Evolutionary conservation across 1,284 basidiomycete species (phyloP), one percentile per base, ranked within the genome.

Genomic region (Volvariella surrecta): DNA sequence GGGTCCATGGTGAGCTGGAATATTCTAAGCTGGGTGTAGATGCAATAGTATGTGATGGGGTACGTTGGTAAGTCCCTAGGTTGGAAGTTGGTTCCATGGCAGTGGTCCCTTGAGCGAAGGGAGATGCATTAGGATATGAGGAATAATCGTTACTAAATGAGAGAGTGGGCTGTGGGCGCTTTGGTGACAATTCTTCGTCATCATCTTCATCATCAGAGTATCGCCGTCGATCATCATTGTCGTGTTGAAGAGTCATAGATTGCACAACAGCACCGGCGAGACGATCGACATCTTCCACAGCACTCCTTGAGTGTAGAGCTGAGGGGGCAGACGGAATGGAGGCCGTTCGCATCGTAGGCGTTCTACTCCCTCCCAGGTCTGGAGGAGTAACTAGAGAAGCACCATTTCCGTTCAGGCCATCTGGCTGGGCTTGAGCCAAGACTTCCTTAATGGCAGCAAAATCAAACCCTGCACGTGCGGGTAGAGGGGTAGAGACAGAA

Each of bases 401-500:
- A 6, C 24, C 24, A 28, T 11, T 28, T 11, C 24, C 24, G 11
- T 11, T 28, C 6, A 28, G 24, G 6, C 11, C 32, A 2, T 34
- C 39, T 13, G 45, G 46, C 31, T 58, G 54, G 38, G 62, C 57
- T 20, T 67, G 53, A 15, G 60, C 62, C 40, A 79, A 55, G 17
- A 70, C 61, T 43, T 71, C 62, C 52, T 71, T 72, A 44, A 80
- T 77, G 2, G 76, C 77, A 13, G 50, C 58, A n/a, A 80, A 55
- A 54, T 80, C 73, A 52, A 80, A 80, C 0, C 78, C 78, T 17
- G 77, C 78, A 48, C 66, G 73, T 10, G 52, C 48, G 21, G 59
- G 68, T 39, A 58, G 52, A 48, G 54, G 51, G 30, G 48, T 28
- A 38, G 40, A 34, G 13, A 50, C 37, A 31, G 51, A 38, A 11